These are phyloP conservation scores for Hanseniaspora singularis DNA, from an alignment of 805 yeast species.

Conservation along the genomic window DNA sequence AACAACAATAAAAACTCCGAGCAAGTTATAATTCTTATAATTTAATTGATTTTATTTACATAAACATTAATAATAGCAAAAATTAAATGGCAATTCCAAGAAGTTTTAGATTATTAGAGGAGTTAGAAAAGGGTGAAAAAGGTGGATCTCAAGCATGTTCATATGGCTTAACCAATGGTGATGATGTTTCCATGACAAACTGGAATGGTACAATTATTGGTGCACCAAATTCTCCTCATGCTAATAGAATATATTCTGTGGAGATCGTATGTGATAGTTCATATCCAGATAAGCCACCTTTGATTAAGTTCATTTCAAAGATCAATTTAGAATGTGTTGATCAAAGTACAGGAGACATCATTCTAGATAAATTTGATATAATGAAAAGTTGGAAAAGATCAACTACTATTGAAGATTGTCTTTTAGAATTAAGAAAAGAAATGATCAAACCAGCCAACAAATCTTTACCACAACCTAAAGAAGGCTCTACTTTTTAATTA, in stretches of 20 bases:
- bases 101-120: slow-evolving; percentile 87
- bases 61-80: neutral
- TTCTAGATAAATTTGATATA: slow-evolving; percentile 45
- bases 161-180: slow-evolving; percentile 80
- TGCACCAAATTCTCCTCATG: slow-evolving; percentile 86
- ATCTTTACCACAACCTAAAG: slow-evolving; percentile 82
- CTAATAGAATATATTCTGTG: slow-evolving; percentile 81
- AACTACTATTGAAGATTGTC: slow-evolving; percentile 87
- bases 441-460: slow-evolving; percentile 79
- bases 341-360: slow-evolving; percentile 43
- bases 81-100: slow-evolving; percentile 43
- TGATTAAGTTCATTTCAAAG: slow-evolving; percentile 65
- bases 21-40: too few relatives aligned
- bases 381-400: slow-evolving; percentile 76
- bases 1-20: too few relatives aligned
- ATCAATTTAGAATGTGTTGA: slow-evolving; percentile 90
- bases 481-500: slow-evolving; percentile 54
- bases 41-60: too few relatives aligned
- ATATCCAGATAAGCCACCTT: slow-evolving; percentile 86
- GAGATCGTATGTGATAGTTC: slow-evolving; percentile 67
- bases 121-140: slow-evolving; percentile 94
- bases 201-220: slow-evolving; percentile 99
- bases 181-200: slow-evolving; percentile 81
- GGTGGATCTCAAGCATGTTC: slow-evolving; percentile 98
- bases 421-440: slow-evolving; percentile 76